phyloP scores from a whole-genome alignment of 2,329 filamentous ascomycete genomes.

The Exophiala sideris region DNA sequence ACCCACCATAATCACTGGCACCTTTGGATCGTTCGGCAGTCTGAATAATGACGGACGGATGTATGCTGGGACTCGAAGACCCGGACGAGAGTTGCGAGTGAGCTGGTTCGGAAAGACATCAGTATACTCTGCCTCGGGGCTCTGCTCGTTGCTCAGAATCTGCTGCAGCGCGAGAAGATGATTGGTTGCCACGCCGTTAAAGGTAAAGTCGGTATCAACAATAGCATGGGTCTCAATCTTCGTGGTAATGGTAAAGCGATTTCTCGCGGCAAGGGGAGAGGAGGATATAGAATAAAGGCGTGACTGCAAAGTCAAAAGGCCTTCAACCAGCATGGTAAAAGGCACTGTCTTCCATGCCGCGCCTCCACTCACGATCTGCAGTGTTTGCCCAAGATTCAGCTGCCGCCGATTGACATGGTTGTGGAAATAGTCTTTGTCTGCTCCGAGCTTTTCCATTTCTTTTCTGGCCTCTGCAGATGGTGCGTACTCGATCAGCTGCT shows the following conservation, averaged over 20 bases:
- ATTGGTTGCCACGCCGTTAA: conserved; percentile 95
- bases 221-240: conserved; percentile 82
- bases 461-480: conserved; percentile 80
- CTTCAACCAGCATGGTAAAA: conserved; percentile 92
- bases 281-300: conserved; percentile 99
- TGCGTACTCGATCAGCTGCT: conserved; percentile 81
- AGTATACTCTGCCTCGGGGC: conserved; percentile 70
- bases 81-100: conserved; percentile 94
- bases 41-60: conserved; percentile 99
- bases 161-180: conserved; percentile 93
- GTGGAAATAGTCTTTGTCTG: conserved; percentile 93
- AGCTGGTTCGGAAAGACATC: conserved; percentile 84
- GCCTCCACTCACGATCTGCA: conserved; percentile 68
- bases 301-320: conserved; percentile 89
- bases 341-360: conserved; percentile 75
- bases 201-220: conserved; percentile 70
- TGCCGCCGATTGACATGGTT: conserved; percentile 75
- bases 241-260: conserved; percentile 92
- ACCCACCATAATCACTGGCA: conserved; percentile 93
- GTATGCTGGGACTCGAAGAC: conserved; percentile 90
- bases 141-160: conserved; percentile 79
- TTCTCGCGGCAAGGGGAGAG: conserved; percentile 86
- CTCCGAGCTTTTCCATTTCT: conserved; percentile 83
- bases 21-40: conserved; percentile 87
- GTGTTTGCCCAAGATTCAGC: conserved; percentile 84